Conservation (phyloP, 2,329 filamentous ascomycete genomes). For the Venturia nashicola region DNA sequence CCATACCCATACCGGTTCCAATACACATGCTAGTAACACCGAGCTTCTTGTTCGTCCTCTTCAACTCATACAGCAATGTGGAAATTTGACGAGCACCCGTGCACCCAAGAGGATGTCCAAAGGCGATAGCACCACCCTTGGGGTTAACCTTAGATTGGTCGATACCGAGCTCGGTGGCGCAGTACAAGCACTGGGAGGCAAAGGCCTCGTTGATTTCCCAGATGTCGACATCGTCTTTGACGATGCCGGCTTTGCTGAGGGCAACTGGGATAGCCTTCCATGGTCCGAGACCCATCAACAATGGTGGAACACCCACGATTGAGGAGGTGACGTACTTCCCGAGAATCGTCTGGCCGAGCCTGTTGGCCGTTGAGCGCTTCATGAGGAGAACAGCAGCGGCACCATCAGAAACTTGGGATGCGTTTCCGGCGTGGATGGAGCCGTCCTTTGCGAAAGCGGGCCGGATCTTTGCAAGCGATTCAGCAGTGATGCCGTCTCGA, state of each 20-base stretch:
- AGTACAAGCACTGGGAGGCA: constrained; percentile 89
- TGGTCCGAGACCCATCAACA: constrained; percentile 92
- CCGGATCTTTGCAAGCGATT: constrained; percentile 82
- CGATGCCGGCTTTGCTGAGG: constrained; percentile 74
- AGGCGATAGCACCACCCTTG: constrained; percentile 92
- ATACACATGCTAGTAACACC: constrained; percentile 95
- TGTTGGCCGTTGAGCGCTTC: constrained; percentile 83
- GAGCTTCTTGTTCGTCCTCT: constrained; percentile 69
- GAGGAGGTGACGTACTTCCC: constrained; percentile 85
- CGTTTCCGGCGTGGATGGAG: constrained; percentile 91
- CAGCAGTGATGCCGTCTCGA: constrained; percentile 69
- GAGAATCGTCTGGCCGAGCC: constrained; percentile 74
- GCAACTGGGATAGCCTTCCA: constrained; percentile 94
- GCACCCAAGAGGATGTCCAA: constrained; percentile 88
- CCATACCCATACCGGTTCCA: constrained; percentile 97
- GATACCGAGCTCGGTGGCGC: constrained; percentile 74
- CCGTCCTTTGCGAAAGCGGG: constrained; percentile 86
- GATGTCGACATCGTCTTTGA: constrained; percentile 79
- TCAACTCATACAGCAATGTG: constrained; percentile 81
- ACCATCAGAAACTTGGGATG: constrained; percentile 85
- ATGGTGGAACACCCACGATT: constrained; percentile 77
- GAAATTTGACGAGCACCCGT: constrained; percentile 90
- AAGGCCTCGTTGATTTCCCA: constrained; percentile 99
- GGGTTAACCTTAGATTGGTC: constrained; percentile 86
- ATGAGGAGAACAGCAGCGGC: constrained; percentile 91